A percentile compares a stretch with the other conserved stretches of the same genome.
Evolutionary conservation across 73 alveolate species (phyloP).

Genomic region (Tetrahymena malaccensis): DNA sequence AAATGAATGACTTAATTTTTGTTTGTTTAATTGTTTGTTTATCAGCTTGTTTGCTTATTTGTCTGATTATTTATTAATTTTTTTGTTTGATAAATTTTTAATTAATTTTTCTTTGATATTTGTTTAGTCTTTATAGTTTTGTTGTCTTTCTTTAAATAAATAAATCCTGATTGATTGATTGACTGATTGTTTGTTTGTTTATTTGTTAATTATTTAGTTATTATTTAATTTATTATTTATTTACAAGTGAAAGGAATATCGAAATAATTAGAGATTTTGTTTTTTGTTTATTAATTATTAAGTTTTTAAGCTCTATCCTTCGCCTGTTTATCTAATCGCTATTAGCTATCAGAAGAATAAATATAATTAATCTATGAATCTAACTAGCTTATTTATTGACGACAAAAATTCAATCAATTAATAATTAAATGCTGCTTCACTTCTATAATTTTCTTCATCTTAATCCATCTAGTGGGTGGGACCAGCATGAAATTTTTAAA

Average conservation of each 20-base stretch:
- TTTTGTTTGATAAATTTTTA: background rate
- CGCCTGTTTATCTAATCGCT: background rate
- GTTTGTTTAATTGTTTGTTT: background rate
- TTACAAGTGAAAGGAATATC: background rate
- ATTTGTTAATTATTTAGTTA: background rate
- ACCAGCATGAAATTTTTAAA: background rate
- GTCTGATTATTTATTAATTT: background rate
- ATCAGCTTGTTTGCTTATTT: background rate
- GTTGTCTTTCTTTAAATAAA: background rate
- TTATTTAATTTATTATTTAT: background rate
- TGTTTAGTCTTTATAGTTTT: background rate
- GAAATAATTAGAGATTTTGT: background rate
- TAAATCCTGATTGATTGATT: no score
- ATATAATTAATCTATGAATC: background rate
- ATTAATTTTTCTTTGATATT: background rate
- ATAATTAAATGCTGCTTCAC: background rate
- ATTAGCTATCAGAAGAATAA: background rate
- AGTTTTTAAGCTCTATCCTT: background rate
- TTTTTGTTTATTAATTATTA: background rate
- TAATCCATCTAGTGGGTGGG: background rate
- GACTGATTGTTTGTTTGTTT: background rate
- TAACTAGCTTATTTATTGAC: background rate
- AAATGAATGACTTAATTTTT: no score
- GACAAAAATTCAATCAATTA: background rate
- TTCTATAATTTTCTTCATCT: background rate